Base-by-base conservation (phyloP, 164 flowering plant species). In the Chimonanthus praecox region DNA sequence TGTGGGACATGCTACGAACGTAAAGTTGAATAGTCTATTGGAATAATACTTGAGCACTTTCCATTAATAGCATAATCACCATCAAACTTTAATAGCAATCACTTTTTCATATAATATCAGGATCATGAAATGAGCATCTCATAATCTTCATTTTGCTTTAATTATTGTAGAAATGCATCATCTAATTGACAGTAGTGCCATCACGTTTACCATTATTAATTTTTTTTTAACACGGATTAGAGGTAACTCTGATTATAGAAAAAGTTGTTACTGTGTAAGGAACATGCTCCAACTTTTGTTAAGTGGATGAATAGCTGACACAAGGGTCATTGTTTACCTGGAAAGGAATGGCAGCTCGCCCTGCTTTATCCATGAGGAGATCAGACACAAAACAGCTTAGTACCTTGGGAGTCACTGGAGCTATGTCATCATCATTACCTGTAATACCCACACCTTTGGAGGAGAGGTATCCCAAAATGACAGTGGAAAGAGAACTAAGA, bases 301-400 rank as follows among this genome's bases (percentile, higher is more conserved):
- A 8, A 66, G 68, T 54, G 16, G 60, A 54, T 63, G 3, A 33
- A 33, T 71, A 10, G 3, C 49, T 67, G 67, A 74, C 51, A 69
- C 51, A 61, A 45, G 71, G 50, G 43, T 7, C 58, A 13, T 50
- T 72, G 16, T 73, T 20, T 69, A 75, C 54, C 33, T 33, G 33
- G 33, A 33, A 47, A 54, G 74, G 20, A 78, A 92, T 94, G 94
- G 94, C 91, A 76, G 92, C 92, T 47, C 88, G 80, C 61, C 85
- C 87, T 69, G 63, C 87, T 82, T 75, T 88, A 69, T 80, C 94
- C n/a, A 70, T 89, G 77, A 89, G 76, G 60, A 66, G 87, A 86
- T 68, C 75, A 33, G 33, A 33, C 33, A 33, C 81, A 50, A 80
- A 78, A 64, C 88, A 86, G 71, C 83, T 87, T 2, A 81, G 70